A percentile compares a stretch with the other conserved stretches of the same genome.
phyloP scores from a whole-genome alignment of 2,329 filamentous ascomycete genomes.

The Colletotrichum nymphaeae region DNA sequence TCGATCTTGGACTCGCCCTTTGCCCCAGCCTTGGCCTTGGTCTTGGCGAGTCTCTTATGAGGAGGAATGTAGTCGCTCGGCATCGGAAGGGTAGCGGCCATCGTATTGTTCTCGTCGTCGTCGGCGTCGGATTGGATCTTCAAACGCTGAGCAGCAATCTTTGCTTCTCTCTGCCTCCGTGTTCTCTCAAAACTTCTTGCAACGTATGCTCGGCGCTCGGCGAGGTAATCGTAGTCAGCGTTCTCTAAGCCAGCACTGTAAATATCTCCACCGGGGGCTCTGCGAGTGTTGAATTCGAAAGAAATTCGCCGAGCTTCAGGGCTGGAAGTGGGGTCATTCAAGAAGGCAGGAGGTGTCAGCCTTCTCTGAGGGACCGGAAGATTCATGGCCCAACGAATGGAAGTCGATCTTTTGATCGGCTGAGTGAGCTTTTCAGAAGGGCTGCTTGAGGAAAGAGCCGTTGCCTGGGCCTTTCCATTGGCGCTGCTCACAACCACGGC shows the following conservation, averaged over 20 bases:
- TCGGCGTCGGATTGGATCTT: not conserved
- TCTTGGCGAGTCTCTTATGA: not conserved
- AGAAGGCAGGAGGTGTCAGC: not conserved
- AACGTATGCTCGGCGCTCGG: not conserved
- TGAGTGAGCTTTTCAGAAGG: not conserved
- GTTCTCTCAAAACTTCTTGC: not conserved
- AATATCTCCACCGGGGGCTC: not conserved
- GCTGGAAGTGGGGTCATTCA: not conserved
- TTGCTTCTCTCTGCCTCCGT: not conserved
- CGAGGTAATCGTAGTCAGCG: not conserved
- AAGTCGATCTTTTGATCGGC: not conserved
- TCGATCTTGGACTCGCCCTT: not conserved
- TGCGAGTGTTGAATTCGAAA: not conserved
- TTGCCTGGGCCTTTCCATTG: not conserved
- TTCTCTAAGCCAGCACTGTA: not conserved
- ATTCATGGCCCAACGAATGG: slow-evolving; percentile 23
- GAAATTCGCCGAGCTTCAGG: not conserved
- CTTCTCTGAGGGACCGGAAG: slow-evolving; percentile 19
- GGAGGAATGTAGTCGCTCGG: not conserved
- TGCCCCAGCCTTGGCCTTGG: not conserved
- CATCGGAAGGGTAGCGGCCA: not conserved
- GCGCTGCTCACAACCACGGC: too few species aligned
- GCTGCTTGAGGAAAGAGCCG: not conserved
- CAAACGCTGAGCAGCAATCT: not conserved
- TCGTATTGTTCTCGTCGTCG: not conserved